phyloP scores from a whole-genome alignment of 768 basidiomycete species.

The Tulasnella sp. region DNA sequence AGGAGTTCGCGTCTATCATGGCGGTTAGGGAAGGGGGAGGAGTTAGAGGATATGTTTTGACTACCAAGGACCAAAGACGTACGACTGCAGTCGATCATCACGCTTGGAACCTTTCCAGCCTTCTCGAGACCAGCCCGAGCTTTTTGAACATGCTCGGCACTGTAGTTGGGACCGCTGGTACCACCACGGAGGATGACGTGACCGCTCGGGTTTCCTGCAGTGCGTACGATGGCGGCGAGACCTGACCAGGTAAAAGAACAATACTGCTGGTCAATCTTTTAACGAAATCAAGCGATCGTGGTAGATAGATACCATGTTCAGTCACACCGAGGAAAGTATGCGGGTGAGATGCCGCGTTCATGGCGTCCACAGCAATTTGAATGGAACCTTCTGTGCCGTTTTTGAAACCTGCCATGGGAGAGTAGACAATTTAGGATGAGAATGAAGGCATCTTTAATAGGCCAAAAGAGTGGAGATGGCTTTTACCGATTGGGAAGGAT shows the following conservation, averaged over 20 bases:
- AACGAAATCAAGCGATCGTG: neutral
- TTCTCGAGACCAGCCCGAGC: constrained; percentile 64
- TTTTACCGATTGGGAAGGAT: constrained; percentile 79
- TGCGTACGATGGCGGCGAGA: constrained; percentile 93
- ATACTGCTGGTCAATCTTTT: neutral
- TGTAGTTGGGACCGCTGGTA: constrained; percentile 85
- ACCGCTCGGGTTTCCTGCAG: constrained; percentile 74
- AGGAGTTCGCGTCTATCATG: constrained; percentile 83
- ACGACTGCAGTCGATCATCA: constrained; percentile 90
- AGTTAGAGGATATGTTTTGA: neutral
- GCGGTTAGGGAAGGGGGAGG: neutral
- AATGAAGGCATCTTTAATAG: neutral
- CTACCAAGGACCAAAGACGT: constrained; percentile 38
- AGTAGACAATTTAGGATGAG: neutral
- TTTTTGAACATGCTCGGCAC: constrained; percentile 62
- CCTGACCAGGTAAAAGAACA: constrained; percentile 33
- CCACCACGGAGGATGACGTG: constrained; percentile 97
- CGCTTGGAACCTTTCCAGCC: constrained; percentile 55
- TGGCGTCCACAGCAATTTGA: constrained; percentile 91
- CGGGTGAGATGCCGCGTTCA: constrained; percentile 85
- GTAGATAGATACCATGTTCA: constrained; percentile 33
- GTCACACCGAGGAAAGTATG: constrained; percentile 89
- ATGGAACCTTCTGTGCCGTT: constrained; percentile 95
- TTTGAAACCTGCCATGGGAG: constrained; percentile 70
- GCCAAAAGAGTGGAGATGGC: neutral